Evolutionary conservation across 148 eudicot species (phyloP).

Genomic region (Rhododendron simsii): DNA sequence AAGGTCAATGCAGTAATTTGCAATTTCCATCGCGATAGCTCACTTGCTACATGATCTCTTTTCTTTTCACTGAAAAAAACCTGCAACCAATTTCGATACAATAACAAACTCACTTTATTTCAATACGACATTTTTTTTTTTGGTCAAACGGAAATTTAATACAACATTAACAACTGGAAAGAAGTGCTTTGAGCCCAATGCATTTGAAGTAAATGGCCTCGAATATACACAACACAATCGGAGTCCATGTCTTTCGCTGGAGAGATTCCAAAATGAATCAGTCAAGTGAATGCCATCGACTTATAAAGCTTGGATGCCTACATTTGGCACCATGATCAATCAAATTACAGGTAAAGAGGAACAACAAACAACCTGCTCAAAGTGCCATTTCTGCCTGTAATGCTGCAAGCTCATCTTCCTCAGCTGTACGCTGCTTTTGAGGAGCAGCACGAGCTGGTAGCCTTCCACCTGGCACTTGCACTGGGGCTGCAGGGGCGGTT

Average conservation of each 20-base stretch:
- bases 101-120: neutral
- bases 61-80: neutral
- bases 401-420: constrained; percentile 69
- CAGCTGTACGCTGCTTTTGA: constrained; percentile 36
- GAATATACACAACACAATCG: constrained; percentile 10
- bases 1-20: neutral
- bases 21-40: neutral
- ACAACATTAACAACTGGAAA: neutral
- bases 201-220: neutral
- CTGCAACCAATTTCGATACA: neutral
- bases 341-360: constrained; percentile 7
- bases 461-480: constrained; percentile 34
- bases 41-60: neutral
- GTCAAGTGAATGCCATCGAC: neutral
- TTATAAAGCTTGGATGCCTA: neutral
- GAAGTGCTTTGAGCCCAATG: neutral
- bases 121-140: neutral
- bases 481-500: constrained; percentile 36
- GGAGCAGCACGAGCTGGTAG: constrained; percentile 43
- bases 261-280: constrained; percentile 5
- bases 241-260: neutral
- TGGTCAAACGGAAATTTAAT: too few species aligned
- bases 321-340: neutral
- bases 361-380: constrained; percentile 20
- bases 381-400: constrained; percentile 74